These are phyloP conservation scores for Lathyrus tuberosus DNA, from an alignment of 306 rosid genomes.

Conservation along the genomic window DNA sequence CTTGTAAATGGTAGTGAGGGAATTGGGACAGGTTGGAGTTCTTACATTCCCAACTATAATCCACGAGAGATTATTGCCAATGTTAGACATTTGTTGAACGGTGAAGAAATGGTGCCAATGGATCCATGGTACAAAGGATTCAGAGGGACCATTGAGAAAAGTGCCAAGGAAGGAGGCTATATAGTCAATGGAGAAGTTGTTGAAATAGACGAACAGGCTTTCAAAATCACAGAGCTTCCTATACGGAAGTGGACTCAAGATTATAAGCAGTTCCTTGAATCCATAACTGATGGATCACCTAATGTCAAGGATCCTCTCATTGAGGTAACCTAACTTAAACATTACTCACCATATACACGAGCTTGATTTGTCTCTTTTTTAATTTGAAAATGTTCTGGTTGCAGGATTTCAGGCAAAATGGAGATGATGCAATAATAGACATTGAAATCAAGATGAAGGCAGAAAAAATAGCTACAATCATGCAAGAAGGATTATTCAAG, in stretches of 20 bases:
- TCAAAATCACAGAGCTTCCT: conserved; percentile 76
- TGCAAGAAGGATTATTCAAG: conserved; percentile 76
- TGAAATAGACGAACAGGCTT: conserved; percentile 62
- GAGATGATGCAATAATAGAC: conserved; percentile 75
- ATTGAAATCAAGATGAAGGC: conserved; percentile 62
- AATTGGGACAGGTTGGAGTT: conserved; percentile 95
- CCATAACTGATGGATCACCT: conserved; percentile 60
- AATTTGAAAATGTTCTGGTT: conserved; percentile 5
- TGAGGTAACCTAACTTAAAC: conserved; percentile 53
- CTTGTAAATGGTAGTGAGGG: conserved; percentile 98
- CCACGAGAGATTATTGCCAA: conserved; percentile 85
- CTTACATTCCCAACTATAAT: conserved; percentile 88
- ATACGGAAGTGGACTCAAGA: conserved; percentile 94
- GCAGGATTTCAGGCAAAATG: conserved; percentile 82
- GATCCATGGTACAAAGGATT: conserved; percentile 96
- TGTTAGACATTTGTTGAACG: conserved; percentile 65
- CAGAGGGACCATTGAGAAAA: conserved; percentile 70
- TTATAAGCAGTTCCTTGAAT: conserved; percentile 84
- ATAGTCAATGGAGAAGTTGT: conserved; percentile 63
- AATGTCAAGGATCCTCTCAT: conserved; percentile 84
- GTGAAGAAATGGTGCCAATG: conserved; percentile 71
- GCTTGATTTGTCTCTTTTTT: conserved; percentile 12
- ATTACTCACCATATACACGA: background rate
- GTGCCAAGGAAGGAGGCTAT: conserved; percentile 66
- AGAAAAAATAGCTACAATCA: conserved; percentile 54